Percentiles rank a stretch among this genome's conserved stretches.
Evolutionary conservation across 2,329 filamentous ascomycete species (phyloP).

Genomic region (Basipetospora sp.): DNA sequence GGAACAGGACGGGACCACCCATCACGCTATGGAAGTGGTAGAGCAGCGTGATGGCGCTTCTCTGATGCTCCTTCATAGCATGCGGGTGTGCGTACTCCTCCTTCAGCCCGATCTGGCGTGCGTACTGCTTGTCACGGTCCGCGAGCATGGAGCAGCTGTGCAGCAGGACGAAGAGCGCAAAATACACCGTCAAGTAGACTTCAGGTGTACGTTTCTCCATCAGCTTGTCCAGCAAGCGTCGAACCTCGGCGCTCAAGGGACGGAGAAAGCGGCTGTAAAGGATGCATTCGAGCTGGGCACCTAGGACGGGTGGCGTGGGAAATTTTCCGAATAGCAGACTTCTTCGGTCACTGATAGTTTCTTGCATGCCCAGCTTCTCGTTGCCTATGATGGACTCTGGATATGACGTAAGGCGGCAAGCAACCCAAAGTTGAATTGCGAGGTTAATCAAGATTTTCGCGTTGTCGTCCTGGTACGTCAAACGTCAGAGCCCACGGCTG

Average conservation of each 20-base stretch:
- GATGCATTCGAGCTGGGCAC: slow-evolving; percentile 6
- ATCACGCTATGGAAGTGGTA: slow-evolving; percentile 3
- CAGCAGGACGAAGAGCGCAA: slow-evolving; percentile 6
- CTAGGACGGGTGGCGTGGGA: slow-evolving; percentile 5
- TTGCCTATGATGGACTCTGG: slow-evolving; percentile 2
- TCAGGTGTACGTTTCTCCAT: background rate
- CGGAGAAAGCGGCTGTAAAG: slow-evolving; percentile 4
- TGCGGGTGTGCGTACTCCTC: slow-evolving; percentile 1
- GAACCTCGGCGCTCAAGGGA: background rate
- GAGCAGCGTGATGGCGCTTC: slow-evolving; percentile 3
- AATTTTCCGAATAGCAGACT: background rate
- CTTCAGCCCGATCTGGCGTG: slow-evolving; percentile 3
- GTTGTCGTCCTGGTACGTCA: slow-evolving; percentile 1
- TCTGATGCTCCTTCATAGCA: background rate
- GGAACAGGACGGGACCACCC: background rate
- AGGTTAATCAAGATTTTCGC: background rate
- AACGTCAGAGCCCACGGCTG: no score
- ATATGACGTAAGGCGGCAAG: slow-evolving; percentile 4
- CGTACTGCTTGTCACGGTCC: slow-evolving; percentile 2
- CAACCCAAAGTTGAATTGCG: slow-evolving; percentile 2
- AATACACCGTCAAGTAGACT: slow-evolving; percentile 3
- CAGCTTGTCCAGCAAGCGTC: background rate
- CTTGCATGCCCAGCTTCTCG: background rate
- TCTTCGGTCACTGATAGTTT: background rate
- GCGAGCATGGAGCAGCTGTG: slow-evolving; percentile 6